phyloP scores from a whole-genome alignment of 805 yeast species.

The Saccharomycopsis microspora region DNA sequence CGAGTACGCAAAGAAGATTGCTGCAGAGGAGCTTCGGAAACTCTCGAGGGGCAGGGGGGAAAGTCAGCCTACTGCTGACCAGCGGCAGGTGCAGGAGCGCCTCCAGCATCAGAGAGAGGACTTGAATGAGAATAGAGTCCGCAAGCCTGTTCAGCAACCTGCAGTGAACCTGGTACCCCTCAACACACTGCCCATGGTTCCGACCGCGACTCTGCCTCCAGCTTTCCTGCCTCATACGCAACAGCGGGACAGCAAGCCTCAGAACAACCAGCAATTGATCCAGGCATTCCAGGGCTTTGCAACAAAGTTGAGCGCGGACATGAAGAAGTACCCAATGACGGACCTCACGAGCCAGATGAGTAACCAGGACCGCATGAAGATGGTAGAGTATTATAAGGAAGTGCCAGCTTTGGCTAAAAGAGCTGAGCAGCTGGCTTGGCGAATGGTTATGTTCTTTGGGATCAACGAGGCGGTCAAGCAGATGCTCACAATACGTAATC shows the following conservation, averaged over 20 bases:
- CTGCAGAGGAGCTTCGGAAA: constrained; percentile 4
- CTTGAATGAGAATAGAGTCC: constrained; percentile 1
- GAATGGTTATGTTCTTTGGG: constrained; percentile 5
- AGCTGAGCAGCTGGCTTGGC: constrained; percentile 8
- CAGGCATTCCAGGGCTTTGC: constrained; percentile 2
- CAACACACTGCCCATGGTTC: no score
- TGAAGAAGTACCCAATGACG: constrained; percentile 3
- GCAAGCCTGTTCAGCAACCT: no score
- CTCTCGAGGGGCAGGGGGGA: constrained; percentile 2
- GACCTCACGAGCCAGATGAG: constrained; percentile 6
- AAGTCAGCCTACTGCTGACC: neutral
- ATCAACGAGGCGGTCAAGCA: constrained; percentile 2
- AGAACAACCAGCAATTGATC: neutral
- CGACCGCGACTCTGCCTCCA: no score
- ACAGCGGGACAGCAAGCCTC: no score
- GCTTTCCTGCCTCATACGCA: no score
- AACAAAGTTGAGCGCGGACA: constrained; percentile 1
- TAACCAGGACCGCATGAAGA: constrained; percentile 3
- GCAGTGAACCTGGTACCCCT: no score
- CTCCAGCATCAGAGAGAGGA: constrained; percentile 11
- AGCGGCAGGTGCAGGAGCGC: constrained; percentile 15
- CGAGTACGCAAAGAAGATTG: constrained; percentile 4
- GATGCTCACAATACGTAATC: constrained; percentile 23
- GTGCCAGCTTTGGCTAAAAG: neutral
- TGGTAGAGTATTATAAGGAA: constrained; percentile 10